Evolutionary conservation across 192 early-diverging fungal genomes (phyloP), one percentile per base, ranked within the genome.

Genomic region (Coemansia biformis): DNA sequence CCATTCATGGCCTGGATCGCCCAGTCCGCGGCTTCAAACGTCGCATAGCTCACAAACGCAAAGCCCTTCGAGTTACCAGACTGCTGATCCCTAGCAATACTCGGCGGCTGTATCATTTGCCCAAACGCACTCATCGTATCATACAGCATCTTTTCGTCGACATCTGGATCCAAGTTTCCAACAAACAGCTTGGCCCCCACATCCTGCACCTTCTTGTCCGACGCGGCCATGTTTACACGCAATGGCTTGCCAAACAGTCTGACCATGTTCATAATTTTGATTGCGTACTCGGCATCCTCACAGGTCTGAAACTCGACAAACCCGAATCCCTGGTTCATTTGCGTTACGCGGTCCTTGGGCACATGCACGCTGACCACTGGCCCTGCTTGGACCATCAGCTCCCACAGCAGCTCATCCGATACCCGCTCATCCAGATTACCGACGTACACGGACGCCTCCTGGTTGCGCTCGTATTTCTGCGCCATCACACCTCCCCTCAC

Each of bases 1-100:
- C 91, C 89, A 61, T 99, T 88, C 96, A 99, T 93, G 2, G 92
- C 90, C 69, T 94, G 91, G 36, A 99, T 87, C 0, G 96, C 96
- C n/a, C 85, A 83, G 78, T 99, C 96, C 0, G 94, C 82, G 7
- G 90, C 82, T 46, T 97, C 92, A 77, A 98, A 99, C 63, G 87
- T 90, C 50, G 92, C 87, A 63, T 83, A 95, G 21, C 76, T 78
- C 29, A 96, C 83, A 63, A 97, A 99, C 6, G 90, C 94, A 78
- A 89, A 96, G 0, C 94, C 94, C 59, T 89, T 89, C 11, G 88
- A 88, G 30, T 78, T 75, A n/a, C 89, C 88, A 5, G 87, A 85
- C 41, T 87, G 86, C 22, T 83, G 63, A 63, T 96, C 94, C 37
- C 94, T 61, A 9, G 89, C 86, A 35, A 95, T 81, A 63, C 84